Evolutionary conservation across 163 green algal genomes (phyloP).

Genomic region (Scenedesmus sp.): DNA sequence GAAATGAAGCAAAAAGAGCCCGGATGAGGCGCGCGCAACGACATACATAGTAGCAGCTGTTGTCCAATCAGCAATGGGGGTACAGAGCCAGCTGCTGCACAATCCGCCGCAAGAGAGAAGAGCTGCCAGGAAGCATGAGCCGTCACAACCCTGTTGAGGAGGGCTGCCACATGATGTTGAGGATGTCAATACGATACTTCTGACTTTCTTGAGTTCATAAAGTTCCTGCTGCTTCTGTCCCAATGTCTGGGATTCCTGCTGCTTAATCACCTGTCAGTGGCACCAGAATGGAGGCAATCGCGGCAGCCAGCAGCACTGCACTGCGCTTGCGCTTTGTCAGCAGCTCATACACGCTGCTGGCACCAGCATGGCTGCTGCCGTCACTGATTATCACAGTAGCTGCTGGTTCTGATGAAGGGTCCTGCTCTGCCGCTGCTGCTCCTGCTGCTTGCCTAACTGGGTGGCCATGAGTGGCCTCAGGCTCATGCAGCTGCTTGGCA

Average conservation of each 20-base stretch:
- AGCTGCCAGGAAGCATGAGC: too few relatives aligned
- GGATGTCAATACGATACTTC: too few relatives aligned
- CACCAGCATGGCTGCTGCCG: background rate
- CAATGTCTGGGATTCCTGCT: too few relatives aligned
- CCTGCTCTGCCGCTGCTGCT: background rate
- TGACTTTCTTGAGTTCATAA: too few relatives aligned
- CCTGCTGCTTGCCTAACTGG: background rate
- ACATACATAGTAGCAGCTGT: too few relatives aligned
- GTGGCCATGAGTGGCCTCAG: background rate
- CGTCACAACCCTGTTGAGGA: too few relatives aligned
- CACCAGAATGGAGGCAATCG: conserved; percentile 46
- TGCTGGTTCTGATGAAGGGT: background rate
- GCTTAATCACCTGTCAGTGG: background rate
- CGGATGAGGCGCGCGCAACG: too few relatives aligned
- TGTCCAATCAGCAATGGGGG: too few relatives aligned
- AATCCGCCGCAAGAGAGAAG: too few relatives aligned
- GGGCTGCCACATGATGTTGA: too few relatives aligned
- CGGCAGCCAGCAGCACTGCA: conserved; percentile 29
- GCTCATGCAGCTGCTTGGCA: background rate
- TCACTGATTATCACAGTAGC: background rate
- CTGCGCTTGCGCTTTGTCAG: background rate
- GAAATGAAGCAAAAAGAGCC: background rate
- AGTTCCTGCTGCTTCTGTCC: too few relatives aligned
- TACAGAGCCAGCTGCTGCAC: background rate
- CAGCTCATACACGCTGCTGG: conserved; percentile 37